phyloP scores from a whole-genome alignment of 257 asterid species.

The Jasminum sambac region DNA sequence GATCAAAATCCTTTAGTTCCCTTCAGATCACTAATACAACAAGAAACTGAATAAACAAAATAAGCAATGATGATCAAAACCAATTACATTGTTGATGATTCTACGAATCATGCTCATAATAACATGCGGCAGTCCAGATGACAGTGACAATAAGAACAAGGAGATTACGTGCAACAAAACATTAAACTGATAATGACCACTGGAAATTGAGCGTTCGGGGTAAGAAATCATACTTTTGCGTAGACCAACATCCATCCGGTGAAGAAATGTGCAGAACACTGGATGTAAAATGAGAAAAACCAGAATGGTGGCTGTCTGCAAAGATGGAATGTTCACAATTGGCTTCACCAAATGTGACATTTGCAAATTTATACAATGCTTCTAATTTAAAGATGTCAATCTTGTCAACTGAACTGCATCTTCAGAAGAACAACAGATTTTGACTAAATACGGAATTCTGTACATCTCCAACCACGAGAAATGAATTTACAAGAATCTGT shows the following conservation, averaged over 20 bases:
- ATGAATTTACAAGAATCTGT: constrained; percentile 68
- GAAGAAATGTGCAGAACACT: constrained; percentile 25
- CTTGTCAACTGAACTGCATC: constrained; percentile 12
- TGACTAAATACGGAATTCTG: constrained; percentile 53
- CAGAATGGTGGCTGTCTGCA: constrained; percentile 34
- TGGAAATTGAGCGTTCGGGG: constrained; percentile 17
- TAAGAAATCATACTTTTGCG: constrained; percentile 22
- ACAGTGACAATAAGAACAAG: constrained; percentile 11
- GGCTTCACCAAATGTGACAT: constrained; percentile 58
- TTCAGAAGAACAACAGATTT: constrained; percentile 44
- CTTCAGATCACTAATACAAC: background rate
- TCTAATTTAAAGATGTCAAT: constrained; percentile 13
- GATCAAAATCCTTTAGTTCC: constrained; percentile 6
- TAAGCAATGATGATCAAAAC: constrained; percentile 8
- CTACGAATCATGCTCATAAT: constrained; percentile 5
- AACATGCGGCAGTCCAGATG: background rate
- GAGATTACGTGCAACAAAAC: constrained; percentile 14
- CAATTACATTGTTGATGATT: constrained; percentile 2
- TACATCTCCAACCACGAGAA: constrained; percentile 69
- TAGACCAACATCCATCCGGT: constrained; percentile 27
- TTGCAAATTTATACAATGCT: constrained; percentile 65
- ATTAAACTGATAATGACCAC: constrained; percentile 21
- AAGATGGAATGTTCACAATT: constrained; percentile 41
- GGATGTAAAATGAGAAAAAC: constrained; percentile 28
- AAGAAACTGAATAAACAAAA: background rate